Evolutionary conservation across 2,329 filamentous ascomycete species (phyloP), one percentile per base, ranked within the genome.

Genomic region (Arthrocladium fulminans): DNA sequence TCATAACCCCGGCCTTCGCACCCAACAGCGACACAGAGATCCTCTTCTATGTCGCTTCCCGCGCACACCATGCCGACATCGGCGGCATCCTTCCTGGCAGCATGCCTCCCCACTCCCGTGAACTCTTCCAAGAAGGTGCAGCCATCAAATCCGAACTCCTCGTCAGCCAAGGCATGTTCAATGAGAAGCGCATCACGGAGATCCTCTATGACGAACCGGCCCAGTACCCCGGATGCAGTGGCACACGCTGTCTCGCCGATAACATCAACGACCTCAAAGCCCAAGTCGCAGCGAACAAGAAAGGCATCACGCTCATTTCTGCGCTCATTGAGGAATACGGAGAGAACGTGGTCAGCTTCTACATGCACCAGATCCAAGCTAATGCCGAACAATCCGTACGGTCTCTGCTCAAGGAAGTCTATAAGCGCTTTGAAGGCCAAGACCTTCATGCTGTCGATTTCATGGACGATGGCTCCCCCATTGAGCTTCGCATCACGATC

Each of bases 221-320:
- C 0, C 73, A 83, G 57, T 81, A 85, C 55, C 79, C 81, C 0
- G 87, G 84, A 1, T 92, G 86, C 67, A 82, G 78, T 47, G 87
- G 86, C 2, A 89, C 87, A 0, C 73, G 87, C 37, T 88, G 86
- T 61, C 71, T 94, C 1, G 80, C 78, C 8, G 88, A 94, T 64
- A 94, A 94, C 61, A 73, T 94, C 55, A 89, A 87, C 45, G 88
- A 94, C 61, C 73, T 94, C 34, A 88, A 89, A 64, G 88, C 88
- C 0, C 87, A 94, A 62, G 83, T 92, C 10, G 86, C 88, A 0
- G 86, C 87, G 10, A 94, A 94, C 60, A 83, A 88, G 58, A 88
- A 88, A 57, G 88, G 88, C 7, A 90, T 90, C 60, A 81, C 80
- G 29, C 71, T 90, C 19, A 92, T 94, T 55, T 77, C 76, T 43